phyloP scores from a whole-genome alignment of 257 asterid genomes.

The Oldenlandia corymbosa region DNA sequence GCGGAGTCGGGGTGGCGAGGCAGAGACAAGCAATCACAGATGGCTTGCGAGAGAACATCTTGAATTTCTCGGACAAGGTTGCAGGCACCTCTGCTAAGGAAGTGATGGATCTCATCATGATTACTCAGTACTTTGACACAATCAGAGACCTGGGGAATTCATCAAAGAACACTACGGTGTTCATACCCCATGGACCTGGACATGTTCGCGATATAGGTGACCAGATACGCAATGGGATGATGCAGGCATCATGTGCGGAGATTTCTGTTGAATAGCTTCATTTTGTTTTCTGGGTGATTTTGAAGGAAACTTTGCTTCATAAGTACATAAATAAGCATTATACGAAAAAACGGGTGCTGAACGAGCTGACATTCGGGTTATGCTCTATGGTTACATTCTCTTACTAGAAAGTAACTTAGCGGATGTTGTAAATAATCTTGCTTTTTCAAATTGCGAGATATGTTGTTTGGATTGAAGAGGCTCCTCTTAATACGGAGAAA shows the following conservation, averaged over 20 bases:
- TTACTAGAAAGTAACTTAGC: no score
- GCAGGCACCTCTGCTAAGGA: constrained; percentile 90
- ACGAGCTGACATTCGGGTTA: background rate
- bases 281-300: background rate
- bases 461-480: no score
- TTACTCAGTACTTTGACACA: constrained; percentile 94
- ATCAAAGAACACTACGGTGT: constrained; percentile 84
- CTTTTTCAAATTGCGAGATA: no score
- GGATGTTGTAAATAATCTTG: background rate
- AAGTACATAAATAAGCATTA: background rate
- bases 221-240: constrained; percentile 86
- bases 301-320: background rate
- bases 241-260: constrained; percentile 73
- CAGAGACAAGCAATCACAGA: constrained; percentile 99
- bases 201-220: constrained; percentile 88
- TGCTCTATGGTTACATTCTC: background rate
- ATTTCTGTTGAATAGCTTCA: constrained; percentile 19
- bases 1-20: constrained; percentile 98
- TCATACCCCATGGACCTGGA: constrained; percentile 97
- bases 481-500: no score
- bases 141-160: constrained; percentile 86
- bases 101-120: constrained; percentile 95
- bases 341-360: background rate
- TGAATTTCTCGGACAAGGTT: constrained; percentile 82
- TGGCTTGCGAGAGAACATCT: constrained; percentile 83